Conservation (phyloP, 306 rosid genomes). For the Myrica gale region DNA sequence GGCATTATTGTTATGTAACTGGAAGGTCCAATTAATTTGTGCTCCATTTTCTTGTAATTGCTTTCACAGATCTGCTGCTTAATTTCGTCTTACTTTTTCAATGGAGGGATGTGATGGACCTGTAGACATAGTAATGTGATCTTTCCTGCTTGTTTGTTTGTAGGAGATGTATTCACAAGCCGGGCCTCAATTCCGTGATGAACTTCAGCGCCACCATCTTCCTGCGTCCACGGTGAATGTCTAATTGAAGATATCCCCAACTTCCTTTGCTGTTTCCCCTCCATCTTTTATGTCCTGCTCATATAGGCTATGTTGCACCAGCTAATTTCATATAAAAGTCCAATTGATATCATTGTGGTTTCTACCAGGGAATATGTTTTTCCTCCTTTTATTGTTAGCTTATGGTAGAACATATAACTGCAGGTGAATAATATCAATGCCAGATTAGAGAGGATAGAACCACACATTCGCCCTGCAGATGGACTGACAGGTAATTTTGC, state of each 20-base stretch:
- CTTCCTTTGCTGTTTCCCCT: constrained; percentile 2
- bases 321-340: neutral
- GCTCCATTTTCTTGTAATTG: too few relatives aligned
- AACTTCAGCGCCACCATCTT: constrained; percentile 86
- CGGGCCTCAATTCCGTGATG: constrained; percentile 92
- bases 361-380: too few relatives aligned
- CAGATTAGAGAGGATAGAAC: constrained; percentile 87
- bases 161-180: constrained; percentile 98
- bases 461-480: constrained; percentile 72
- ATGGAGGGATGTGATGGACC: too few relatives aligned
- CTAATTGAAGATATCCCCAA: constrained; percentile 11
- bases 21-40: too few relatives aligned
- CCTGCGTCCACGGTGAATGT: constrained; percentile 74
- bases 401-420: constrained; percentile 20
- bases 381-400: neutral
- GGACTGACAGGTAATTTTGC: constrained; percentile 57
- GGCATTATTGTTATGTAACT: too few relatives aligned
- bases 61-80: too few relatives aligned
- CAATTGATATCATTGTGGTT: neutral
- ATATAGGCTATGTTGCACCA: neutral
- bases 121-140: constrained; percentile 4
- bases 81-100: too few relatives aligned
- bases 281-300: constrained; percentile 14
- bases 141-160: constrained; percentile 21
- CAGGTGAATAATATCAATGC: constrained; percentile 97